These are phyloP conservation scores for Purshia tridentata DNA, from an alignment of 306 rosid species.

Conservation along the genomic window DNA sequence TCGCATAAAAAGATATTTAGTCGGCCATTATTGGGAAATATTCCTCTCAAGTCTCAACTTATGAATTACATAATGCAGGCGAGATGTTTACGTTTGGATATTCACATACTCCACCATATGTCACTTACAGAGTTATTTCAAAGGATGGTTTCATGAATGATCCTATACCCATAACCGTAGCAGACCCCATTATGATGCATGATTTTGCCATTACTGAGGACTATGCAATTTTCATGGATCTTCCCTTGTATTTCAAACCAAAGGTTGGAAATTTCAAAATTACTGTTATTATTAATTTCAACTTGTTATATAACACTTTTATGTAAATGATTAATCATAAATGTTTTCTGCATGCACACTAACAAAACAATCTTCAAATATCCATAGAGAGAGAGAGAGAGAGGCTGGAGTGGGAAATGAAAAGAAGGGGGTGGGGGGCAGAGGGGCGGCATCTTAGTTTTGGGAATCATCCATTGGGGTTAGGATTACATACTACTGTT, in stretches of 20 bases:
- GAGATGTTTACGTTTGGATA: conserved; percentile 98
- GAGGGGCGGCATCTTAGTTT: neutral
- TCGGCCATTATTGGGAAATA: conserved; percentile 16
- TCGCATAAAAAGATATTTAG: conserved; percentile 21
- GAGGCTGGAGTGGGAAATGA: no score
- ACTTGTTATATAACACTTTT: neutral
- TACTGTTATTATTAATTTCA: conserved; percentile 10
- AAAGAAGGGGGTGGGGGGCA: no score
- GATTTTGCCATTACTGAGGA: conserved; percentile 95
- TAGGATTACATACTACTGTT: no score
- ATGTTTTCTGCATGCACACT: neutral
- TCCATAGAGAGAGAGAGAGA: no score
- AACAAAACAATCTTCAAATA: neutral
- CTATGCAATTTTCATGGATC: conserved; percentile 88
- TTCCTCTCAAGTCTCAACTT: conserved; percentile 15
- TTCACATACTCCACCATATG: conserved; percentile 76
- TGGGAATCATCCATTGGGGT: no score
- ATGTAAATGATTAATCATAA: neutral
- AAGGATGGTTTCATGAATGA: conserved; percentile 90
- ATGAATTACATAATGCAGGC: conserved; percentile 51
- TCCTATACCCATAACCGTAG: conserved; percentile 83
- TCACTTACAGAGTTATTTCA: conserved; percentile 90
- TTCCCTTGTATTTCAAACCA: conserved; percentile 77
- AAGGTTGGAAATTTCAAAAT: conserved; percentile 49
- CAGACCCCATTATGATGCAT: conserved; percentile 92